Conservation (phyloP, 176 grass and related monocot genomes). For the Avena insularis region DNA sequence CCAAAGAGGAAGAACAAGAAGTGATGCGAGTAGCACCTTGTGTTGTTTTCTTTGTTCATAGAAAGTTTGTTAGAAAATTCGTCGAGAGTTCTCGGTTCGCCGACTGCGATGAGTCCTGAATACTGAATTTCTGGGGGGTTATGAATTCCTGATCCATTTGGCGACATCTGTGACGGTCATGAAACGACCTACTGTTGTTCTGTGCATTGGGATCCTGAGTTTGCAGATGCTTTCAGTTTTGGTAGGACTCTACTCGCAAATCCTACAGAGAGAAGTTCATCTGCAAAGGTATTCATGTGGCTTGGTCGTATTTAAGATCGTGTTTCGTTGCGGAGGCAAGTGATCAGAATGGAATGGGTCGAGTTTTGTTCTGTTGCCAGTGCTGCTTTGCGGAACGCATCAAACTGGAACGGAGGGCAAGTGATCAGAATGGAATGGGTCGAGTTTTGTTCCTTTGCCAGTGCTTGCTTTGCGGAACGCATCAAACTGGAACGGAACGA, state of each 20-base stretch:
- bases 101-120: neutral
- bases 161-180: neutral
- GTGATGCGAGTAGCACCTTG: constrained; percentile 29
- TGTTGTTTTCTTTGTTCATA: constrained; percentile 38
- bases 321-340: neutral
- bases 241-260: neutral
- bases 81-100: neutral
- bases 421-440: no score
- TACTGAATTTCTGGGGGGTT: neutral
- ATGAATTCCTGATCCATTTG: constrained; percentile 29
- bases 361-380: no score
- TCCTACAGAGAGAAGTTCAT: neutral
- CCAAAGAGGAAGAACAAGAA: constrained; percentile 78
- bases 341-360: no score
- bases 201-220: neutral
- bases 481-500: no score
- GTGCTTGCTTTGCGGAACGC: no score
- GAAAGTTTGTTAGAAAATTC: constrained; percentile 7
- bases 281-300: neutral
- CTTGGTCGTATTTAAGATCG: neutral
- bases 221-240: neutral
- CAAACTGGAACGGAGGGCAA: neutral
- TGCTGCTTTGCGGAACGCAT: no score
- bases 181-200: neutral
- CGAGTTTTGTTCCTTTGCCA: no score